A percentile compares a stretch with the other conserved stretches of the same genome.
phyloP scores from a whole-genome alignment of 2,329 filamentous ascomycete species.

The Aspergillus versicolor region DNA sequence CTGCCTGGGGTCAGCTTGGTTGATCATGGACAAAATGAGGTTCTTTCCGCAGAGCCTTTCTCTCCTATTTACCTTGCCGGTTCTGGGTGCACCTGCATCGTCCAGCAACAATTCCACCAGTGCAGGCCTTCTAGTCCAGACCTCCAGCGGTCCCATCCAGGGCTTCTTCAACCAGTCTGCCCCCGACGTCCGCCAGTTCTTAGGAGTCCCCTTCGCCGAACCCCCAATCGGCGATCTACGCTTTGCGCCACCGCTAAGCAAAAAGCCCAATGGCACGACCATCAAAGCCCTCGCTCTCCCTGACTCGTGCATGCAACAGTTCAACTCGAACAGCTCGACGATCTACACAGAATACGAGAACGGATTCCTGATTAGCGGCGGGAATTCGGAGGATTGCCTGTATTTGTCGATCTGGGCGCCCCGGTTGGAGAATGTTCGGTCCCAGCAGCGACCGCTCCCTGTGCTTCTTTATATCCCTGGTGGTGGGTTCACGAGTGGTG shows the following conservation, averaged over 20 bases:
- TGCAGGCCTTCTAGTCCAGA: not conserved
- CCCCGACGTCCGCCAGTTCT: slow-evolving; percentile 8
- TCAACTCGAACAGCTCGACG: not conserved
- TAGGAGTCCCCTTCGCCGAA: slow-evolving; percentile 23
- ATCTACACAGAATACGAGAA: slow-evolving; percentile 2
- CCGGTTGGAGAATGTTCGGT: not conserved
- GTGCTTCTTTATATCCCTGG: slow-evolving; percentile 53
- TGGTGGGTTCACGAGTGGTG: slow-evolving; percentile 48
- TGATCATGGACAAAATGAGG: too few relatives aligned
- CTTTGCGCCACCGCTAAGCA: slow-evolving; percentile 14
- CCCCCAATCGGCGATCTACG: slow-evolving; percentile 19
- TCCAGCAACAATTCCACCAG: too few relatives aligned
- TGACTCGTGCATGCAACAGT: slow-evolving; percentile 8
- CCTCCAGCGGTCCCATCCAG: not conserved
- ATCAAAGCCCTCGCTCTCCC: slow-evolving; percentile 1
- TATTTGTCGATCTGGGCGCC: slow-evolving; percentile 45
- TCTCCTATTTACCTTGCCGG: too few relatives aligned
- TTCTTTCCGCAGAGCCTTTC: too few relatives aligned
- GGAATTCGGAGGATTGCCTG: slow-evolving; percentile 43
- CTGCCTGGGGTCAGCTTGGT: too few relatives aligned
- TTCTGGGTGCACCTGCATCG: too few relatives aligned
- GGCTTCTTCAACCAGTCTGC: not conserved
- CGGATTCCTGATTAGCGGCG: slow-evolving; percentile 21
- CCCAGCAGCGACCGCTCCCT: slow-evolving; percentile 31
- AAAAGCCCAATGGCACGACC: slow-evolving; percentile 1